Evolutionary conservation across 352 stramenopile species (phyloP).

Genomic region (Halophytophthora polymorphica): DNA sequence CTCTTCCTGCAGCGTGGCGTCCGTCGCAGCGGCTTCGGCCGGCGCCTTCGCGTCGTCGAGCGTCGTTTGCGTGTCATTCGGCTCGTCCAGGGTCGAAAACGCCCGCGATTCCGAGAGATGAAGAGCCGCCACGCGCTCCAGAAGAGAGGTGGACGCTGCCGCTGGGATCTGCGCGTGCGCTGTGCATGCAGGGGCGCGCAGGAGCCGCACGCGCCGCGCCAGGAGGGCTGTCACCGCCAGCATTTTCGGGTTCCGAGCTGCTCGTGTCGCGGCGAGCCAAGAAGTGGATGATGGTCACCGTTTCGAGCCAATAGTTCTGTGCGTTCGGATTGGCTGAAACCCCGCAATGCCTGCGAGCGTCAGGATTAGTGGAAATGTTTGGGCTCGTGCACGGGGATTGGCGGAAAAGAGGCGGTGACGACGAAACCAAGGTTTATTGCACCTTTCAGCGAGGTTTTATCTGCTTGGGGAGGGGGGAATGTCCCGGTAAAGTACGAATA

Average conservation of each 20-base stretch:
- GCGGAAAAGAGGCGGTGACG: background rate
- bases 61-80: slow-evolving; percentile 13
- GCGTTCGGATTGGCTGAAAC: background rate
- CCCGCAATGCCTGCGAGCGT: too few relatives aligned
- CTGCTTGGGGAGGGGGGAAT: background rate
- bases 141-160: background rate
- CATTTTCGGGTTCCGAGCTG: slow-evolving; percentile 10
- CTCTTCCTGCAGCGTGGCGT: background rate
- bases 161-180: background rate
- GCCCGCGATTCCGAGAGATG: background rate
- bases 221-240: slow-evolving; percentile 11
- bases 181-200: background rate
- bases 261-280: background rate
- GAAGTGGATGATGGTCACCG: background rate
- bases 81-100: slow-evolving; percentile 8
- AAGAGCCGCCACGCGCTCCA: background rate
- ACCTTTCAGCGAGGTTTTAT: background rate
- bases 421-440: background rate
- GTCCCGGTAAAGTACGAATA: slow-evolving; percentile 1
- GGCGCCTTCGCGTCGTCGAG: background rate
- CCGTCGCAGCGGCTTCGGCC: background rate
- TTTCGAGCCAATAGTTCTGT: background rate
- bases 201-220: slow-evolving; percentile 10
- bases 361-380: background rate
- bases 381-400: background rate